Evolutionary conservation across 1,139 yeast species (phyloP).

Genomic region (Scheffersomyces segobiensis): DNA sequence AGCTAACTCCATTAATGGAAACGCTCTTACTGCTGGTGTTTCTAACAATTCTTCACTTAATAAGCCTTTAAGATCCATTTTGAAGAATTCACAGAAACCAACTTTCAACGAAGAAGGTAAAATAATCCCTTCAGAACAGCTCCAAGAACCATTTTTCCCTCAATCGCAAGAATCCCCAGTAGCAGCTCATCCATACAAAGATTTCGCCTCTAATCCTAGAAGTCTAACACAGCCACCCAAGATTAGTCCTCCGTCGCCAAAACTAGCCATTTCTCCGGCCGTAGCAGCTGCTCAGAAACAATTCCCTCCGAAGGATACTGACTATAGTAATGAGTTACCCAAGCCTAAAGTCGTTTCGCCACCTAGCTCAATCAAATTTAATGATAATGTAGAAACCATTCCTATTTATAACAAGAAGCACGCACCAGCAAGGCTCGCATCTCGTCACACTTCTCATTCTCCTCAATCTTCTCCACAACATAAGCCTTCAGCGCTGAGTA

Average conservation of each 20-base stretch:
- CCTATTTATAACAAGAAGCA: slow-evolving; percentile 18
- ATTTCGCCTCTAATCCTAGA: slow-evolving; percentile 2
- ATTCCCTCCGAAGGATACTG: not conserved
- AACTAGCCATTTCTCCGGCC: slow-evolving; percentile 1
- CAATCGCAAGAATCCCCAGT: not conserved
- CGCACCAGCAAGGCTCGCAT: not conserved
- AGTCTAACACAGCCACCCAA: slow-evolving; percentile 2
- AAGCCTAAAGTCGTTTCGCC: slow-evolving; percentile 14
- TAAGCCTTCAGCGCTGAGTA: not conserved
- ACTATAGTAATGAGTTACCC: not conserved
- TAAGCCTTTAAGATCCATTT: slow-evolving; percentile 37
- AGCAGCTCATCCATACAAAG: slow-evolving; percentile 11
- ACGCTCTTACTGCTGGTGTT: not conserved
- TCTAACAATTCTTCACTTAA: slow-evolving; percentile 1
- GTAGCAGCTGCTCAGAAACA: not conserved
- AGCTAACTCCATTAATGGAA: not conserved
- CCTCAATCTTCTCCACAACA: slow-evolving; percentile 1
- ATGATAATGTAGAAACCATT: slow-evolving; percentile 42
- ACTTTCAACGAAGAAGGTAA: slow-evolving; percentile 9
- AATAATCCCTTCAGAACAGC: not conserved
- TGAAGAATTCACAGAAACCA: slow-evolving; percentile 26
- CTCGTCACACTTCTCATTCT: not conserved
- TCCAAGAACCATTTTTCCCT: not conserved
- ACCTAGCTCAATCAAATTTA: slow-evolving; percentile 38
- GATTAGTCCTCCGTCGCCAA: slow-evolving; percentile 4